Evolutionary conservation across 805 yeast species (phyloP).

Genomic region (Saturnispora kantuleensis): DNA sequence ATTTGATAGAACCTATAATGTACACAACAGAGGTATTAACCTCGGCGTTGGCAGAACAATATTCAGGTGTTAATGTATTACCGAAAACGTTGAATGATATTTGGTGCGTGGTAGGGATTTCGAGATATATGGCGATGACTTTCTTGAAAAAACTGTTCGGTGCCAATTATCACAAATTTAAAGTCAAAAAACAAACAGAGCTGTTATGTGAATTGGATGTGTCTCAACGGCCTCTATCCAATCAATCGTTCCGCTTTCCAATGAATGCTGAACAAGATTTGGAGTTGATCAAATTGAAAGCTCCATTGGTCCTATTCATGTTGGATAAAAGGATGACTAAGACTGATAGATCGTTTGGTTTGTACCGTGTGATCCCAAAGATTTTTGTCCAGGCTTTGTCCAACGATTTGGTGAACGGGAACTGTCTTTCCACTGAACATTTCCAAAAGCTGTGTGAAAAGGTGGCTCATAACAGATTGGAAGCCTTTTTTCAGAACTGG

Average conservation of each 20-base stretch:
- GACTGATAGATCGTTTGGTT: slow-evolving; percentile 88
- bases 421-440: slow-evolving; percentile 66
- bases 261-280: slow-evolving; percentile 47
- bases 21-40: slow-evolving; percentile 58
- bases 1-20: slow-evolving; percentile 70
- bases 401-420: slow-evolving; percentile 75
- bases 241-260: slow-evolving; percentile 58
- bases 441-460: slow-evolving; percentile 92
- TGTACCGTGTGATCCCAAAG: slow-evolving; percentile 85
- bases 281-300: slow-evolving; percentile 62
- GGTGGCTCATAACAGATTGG: slow-evolving; percentile 79
- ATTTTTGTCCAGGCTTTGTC: slow-evolving; percentile 91
- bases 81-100: slow-evolving; percentile 70
- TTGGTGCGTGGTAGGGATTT: slow-evolving; percentile 85
- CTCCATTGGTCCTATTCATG: slow-evolving; percentile 78
- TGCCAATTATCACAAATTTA: slow-evolving; percentile 65
- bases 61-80: slow-evolving; percentile 88
- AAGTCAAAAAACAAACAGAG: slow-evolving; percentile 56
- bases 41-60: slow-evolving; percentile 71
- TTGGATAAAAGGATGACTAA: slow-evolving; percentile 90
- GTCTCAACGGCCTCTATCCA: slow-evolving; percentile 73
- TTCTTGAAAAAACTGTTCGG: slow-evolving; percentile 71
- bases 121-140: slow-evolving; percentile 71
- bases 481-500: slow-evolving; percentile 87
- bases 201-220: slow-evolving; percentile 63